These are phyloP conservation scores for Clarireedia hainanense DNA, from an alignment of 2,329 filamentous ascomycete species.

Conservation along the genomic window DNA sequence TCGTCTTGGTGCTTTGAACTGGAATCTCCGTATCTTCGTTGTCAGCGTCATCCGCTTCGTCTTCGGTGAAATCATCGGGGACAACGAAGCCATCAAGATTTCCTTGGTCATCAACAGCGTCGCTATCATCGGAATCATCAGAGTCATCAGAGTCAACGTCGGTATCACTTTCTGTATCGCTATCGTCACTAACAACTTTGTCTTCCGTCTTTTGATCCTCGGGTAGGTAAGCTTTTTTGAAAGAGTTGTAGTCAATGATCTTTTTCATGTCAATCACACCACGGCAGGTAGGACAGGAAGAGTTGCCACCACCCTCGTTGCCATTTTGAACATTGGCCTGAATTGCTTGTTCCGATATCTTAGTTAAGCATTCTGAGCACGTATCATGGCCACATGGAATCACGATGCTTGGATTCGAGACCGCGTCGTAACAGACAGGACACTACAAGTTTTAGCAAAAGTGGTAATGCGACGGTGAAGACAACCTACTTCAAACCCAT, in stretches of 20 bases:
- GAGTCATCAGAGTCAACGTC: conserved; percentile 30
- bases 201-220: conserved; percentile 29
- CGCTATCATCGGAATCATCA: conserved; percentile 33
- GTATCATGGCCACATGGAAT: conserved; percentile 77
- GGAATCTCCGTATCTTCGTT: conserved; percentile 27
- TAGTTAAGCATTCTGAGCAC: conserved; percentile 69
- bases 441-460: conserved; percentile 42
- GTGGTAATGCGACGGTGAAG: background rate
- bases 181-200: conserved; percentile 14
- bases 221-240: conserved; percentile 64
- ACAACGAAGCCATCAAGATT: conserved; percentile 50
- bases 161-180: conserved; percentile 21
- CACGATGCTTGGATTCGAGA: conserved; percentile 68
- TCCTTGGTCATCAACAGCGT: conserved; percentile 30
- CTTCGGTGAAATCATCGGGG: conserved; percentile 30
- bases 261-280: conserved; percentile 56
- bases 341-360: conserved; percentile 53
- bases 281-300: conserved; percentile 68
- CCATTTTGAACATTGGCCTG: conserved; percentile 49
- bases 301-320: conserved; percentile 37
- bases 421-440: conserved; percentile 72
- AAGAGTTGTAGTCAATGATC: conserved; percentile 66
- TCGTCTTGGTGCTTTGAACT: conserved; percentile 18
- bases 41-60: conserved; percentile 26
- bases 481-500: conserved; percentile 39